Base-by-base conservation (phyloP, 148 eudicot species). In the Salicornia ramosissima region DNA sequence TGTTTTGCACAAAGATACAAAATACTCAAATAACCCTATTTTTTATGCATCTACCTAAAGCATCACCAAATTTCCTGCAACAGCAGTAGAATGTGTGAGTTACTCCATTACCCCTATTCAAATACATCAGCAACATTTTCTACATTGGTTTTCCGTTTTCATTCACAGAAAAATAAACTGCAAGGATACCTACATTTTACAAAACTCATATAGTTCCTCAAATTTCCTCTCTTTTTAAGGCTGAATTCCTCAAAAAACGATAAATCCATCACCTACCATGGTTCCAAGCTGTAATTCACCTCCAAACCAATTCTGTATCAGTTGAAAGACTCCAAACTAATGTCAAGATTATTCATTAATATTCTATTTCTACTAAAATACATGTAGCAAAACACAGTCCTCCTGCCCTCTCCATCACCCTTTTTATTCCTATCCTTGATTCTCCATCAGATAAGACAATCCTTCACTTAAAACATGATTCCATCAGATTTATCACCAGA, bases 171-270 rank as follows among this genome's bases (percentile, higher is more conserved):
- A n/a, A n/a, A n/a, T n/a, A n/a, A 22, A 33, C 53, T 13, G 19
- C 39, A 42, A 67, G 39, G 50, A 57, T 72, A 31, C n/a, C n/a
- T n/a, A n/a, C n/a, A n/a, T n/a, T 29, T 63, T 14, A 51, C 25
- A 19, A 29, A 74, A 34, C 15, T 56, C 21, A 31, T 24, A 24
- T 25, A 69, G 6, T 56, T 43, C 53, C 53, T 40, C 29, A 40
- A 18, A 36, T 33, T 68, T 52, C 33, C 51, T 4, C 22, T 8
- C 51, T 4, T 34, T 8, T 47, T 42, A 36, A 51, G 51, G 9
- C 39, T 45, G 1, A 10, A 67, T 36, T 36, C 40, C 8, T 36
- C 8, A 8, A 36, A 36, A 36, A 36, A 36, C 40, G 40, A 4
- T 8, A 36, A 4, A 36, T 36, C 40, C 40, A 36, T 36, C 40